These are phyloP conservation scores for Plasmodium chabaudi DNA, from an alignment of 169 alveolate species.

Conservation along the genomic window DNA sequence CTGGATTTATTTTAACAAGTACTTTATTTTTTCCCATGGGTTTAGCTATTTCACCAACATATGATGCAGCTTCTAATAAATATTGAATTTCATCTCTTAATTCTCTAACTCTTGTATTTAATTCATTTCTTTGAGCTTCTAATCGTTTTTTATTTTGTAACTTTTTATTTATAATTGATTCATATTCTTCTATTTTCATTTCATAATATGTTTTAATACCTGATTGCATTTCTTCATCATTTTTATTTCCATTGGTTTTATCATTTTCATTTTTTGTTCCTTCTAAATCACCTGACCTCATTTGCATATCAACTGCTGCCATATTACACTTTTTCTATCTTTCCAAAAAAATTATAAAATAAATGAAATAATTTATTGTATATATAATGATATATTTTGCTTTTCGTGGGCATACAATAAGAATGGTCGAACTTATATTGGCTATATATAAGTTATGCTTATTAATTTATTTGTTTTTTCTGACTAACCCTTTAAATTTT, in stretches of 20 bases:
- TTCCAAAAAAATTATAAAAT: neutral
- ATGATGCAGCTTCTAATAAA: slow-evolving; percentile 96
- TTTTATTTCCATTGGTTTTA: slow-evolving; percentile 1
- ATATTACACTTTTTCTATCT: neutral
- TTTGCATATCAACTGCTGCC: slow-evolving; percentile 75
- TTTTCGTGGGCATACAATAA: neutral
- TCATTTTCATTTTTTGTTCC: slow-evolving; percentile 17
- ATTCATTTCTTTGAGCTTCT: slow-evolving; percentile 98
- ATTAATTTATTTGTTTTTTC: no score
- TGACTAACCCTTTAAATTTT: no score
- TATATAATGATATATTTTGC: neutral
- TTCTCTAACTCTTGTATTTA: slow-evolving; percentile 94
- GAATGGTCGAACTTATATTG: neutral
- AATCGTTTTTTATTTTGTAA: slow-evolving; percentile 90
- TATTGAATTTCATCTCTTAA: slow-evolving; percentile 96
- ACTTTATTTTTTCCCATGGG: slow-evolving; percentile 98
- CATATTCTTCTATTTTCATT: slow-evolving; percentile 83
- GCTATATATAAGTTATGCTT: no score
- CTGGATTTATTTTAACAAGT: slow-evolving; percentile 96
- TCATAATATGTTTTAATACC: slow-evolving; percentile 78
- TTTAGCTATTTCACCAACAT: slow-evolving; percentile 98
- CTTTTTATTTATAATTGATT: slow-evolving; percentile 80
- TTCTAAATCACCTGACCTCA: slow-evolving; percentile 29
- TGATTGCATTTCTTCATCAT: slow-evolving; percentile 66
- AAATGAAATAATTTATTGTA: neutral